Percentiles rank a stretch among this genome's conserved stretches.
These are phyloP conservation scores for Linderniella brevidens DNA, from an alignment of 257 asterid genomes.

Conservation along the genomic window DNA sequence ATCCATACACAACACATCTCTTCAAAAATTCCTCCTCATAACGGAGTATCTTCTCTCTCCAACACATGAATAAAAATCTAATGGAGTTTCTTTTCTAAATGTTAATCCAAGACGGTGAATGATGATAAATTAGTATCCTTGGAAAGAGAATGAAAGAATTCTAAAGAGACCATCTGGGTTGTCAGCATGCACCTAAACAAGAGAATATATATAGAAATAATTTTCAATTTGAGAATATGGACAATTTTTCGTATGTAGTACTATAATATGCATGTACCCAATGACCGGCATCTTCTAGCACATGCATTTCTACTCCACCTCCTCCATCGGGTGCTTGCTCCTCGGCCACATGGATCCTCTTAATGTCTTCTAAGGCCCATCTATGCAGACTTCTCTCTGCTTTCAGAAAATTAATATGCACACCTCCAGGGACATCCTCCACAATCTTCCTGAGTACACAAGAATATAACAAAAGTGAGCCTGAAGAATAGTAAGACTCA, in stretches of 20 bases:
- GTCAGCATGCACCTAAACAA: slow-evolving; percentile 86
- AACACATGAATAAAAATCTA: too few species aligned
- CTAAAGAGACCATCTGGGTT: slow-evolving; percentile 91
- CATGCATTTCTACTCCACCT: slow-evolving; percentile 97
- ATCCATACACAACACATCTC: too few species aligned
- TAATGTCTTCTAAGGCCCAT: slow-evolving; percentile 92
- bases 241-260: background rate
- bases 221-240: background rate
- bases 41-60: too few species aligned
- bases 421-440: slow-evolving; percentile 95
- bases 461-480: too few species aligned
- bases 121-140: slow-evolving; percentile 33
- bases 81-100: too few species aligned
- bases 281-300: slow-evolving; percentile 96
- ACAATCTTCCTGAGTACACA: slow-evolving; percentile 75
- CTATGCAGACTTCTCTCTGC: slow-evolving; percentile 95
- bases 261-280: slow-evolving; percentile 39
- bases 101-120: background rate
- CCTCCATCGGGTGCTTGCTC: slow-evolving; percentile 90
- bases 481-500: background rate
- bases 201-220: background rate
- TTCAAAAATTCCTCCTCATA: too few species aligned
- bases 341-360: slow-evolving; percentile 83
- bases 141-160: slow-evolving; percentile 87
- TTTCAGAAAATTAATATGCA: slow-evolving; percentile 78